Evolutionary conservation across 2,329 filamentous ascomycete genomes (phyloP).

Genomic region (Aspergillus quadricinctus): DNA sequence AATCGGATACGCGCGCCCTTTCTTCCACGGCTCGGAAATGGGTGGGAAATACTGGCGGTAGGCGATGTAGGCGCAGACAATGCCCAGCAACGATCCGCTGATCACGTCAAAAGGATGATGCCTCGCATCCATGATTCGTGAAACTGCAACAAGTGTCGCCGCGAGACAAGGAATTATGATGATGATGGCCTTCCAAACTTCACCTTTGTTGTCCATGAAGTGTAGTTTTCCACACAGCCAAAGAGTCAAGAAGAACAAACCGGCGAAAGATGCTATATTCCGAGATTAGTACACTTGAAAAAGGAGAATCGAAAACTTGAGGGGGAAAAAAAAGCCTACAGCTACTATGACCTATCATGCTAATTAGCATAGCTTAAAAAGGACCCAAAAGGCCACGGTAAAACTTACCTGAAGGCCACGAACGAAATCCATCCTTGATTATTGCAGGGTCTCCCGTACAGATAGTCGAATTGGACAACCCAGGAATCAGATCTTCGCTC

Average conservation of each 20-base stretch:
- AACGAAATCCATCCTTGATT: conserved; percentile 56
- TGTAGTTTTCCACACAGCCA: conserved; percentile 59
- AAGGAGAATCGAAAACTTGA: neutral
- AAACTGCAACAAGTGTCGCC: conserved; percentile 52
- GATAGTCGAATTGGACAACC: conserved; percentile 45
- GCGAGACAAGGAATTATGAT: conserved; percentile 51
- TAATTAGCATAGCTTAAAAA: conserved; percentile 13
- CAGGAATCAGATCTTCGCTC: conserved; percentile 33
- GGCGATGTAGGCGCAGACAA: conserved; percentile 48
- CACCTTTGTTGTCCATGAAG: conserved; percentile 55
- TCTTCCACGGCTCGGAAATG: conserved; percentile 51
- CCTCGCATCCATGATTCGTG: conserved; percentile 58
- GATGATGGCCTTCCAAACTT: conserved; percentile 56
- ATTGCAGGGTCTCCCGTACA: conserved; percentile 50
- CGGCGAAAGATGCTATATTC: conserved; percentile 52
- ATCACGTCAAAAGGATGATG: conserved; percentile 61
- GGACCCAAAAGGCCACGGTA: neutral
- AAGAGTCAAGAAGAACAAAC: conserved; percentile 56
- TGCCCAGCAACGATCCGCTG: conserved; percentile 51
- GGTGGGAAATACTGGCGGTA: conserved; percentile 60
- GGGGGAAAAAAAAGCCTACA: conserved; percentile 8
- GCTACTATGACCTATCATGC: conserved; percentile 18
- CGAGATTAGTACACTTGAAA: conserved; percentile 5
- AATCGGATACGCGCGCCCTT: conserved; percentile 57
- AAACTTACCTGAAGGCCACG: conserved; percentile 51